Percentiles rank a stretch among this genome's conserved stretches.
Conservation (phyloP, 2,329 filamentous ascomycete genomes). For the Keithomyces neogunnii region DNA sequence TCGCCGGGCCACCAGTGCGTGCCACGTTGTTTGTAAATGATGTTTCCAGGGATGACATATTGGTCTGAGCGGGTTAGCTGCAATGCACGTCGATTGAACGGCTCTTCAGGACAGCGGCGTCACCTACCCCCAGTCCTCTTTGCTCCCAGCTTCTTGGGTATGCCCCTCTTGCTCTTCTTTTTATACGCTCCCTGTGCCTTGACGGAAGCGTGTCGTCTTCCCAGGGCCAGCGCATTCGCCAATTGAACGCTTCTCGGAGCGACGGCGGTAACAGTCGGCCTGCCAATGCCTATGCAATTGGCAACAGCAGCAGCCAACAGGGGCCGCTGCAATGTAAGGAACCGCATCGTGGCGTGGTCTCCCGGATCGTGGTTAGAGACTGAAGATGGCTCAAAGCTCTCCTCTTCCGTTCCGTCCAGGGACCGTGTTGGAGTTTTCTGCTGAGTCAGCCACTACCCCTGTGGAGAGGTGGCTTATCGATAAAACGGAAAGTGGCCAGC, state of each 20-base stretch:
- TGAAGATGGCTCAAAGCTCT: neutral
- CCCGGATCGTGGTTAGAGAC: neutral
- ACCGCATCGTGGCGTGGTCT: constrained; percentile 29
- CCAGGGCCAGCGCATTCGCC: constrained; percentile 35
- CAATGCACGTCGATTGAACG: no score
- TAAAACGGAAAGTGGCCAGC: constrained; percentile 12
- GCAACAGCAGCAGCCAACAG: constrained; percentile 28
- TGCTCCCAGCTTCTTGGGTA: constrained; percentile 79
- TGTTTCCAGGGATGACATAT: constrained; percentile 92
- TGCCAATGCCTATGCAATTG: neutral
- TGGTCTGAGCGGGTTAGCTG: constrained; percentile 49
- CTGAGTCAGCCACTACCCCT: neutral
- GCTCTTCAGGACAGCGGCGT: no score
- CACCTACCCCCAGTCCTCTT: constrained; percentile 80
- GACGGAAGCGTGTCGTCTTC: constrained; percentile 47
- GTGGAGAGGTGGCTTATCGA: constrained; percentile 9
- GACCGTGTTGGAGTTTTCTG: constrained; percentile 7
- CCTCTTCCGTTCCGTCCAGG: neutral
- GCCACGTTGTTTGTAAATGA: constrained; percentile 94
- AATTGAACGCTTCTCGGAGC: constrained; percentile 15
- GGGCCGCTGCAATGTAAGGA: constrained; percentile 38
- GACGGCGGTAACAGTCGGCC: constrained; percentile 1
- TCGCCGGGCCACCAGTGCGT: constrained; percentile 93
- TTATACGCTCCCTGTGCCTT: constrained; percentile 64
- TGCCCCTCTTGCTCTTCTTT: constrained; percentile 48